Evolutionary conservation across 2,329 filamentous ascomycete species (phyloP), one percentile per base, ranked within the genome.

Genomic region (Clarireedia hainanense): DNA sequence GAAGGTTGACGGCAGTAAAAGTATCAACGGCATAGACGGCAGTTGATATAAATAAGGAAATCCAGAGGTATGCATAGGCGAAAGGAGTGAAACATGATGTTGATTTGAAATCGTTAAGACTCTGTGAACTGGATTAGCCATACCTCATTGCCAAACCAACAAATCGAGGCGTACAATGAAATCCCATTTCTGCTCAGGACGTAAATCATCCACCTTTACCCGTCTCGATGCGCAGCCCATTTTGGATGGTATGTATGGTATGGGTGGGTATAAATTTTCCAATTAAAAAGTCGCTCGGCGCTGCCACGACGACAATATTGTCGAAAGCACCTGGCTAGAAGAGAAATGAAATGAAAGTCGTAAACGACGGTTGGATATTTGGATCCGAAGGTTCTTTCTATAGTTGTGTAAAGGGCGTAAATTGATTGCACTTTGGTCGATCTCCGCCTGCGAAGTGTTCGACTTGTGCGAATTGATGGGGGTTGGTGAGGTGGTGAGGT

Each of bases 131-230:
- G 14, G 10, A 57, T 55, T 60, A 45, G 45, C 48, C 36, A 59
- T 23, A 45, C 26, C 56, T 47, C 15, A 17, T 24, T 7, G n/a
- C 20, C 27, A 17, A 23, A n/a, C 7, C 7, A 30, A 30, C 15
- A 9, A 17, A 36, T 24, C 60, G 27, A 48, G 23, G 74, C 86
- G 68, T 74, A 90, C 88, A 69, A 97, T 91, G 70, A 91, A 95
- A 67, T 91, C 89, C 92, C 92, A 97, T 77, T 91, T 88, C 74
- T 94, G 89, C 72, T 96, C 92, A 58, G 88, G 84, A 60, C 81
- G 79, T 60, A 92, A 80, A 60, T 86, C 78, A 62, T 77, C 79
- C 68, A 76, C 70, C 68, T 87, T 86, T 56, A 79, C 74, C 63
- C 83, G 80, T 61, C 81, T 80, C 64, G 81, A 76, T 49, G 20